Conservation (phyloP, 345 rosid genomes). For the Eucalyptus marginata region DNA sequence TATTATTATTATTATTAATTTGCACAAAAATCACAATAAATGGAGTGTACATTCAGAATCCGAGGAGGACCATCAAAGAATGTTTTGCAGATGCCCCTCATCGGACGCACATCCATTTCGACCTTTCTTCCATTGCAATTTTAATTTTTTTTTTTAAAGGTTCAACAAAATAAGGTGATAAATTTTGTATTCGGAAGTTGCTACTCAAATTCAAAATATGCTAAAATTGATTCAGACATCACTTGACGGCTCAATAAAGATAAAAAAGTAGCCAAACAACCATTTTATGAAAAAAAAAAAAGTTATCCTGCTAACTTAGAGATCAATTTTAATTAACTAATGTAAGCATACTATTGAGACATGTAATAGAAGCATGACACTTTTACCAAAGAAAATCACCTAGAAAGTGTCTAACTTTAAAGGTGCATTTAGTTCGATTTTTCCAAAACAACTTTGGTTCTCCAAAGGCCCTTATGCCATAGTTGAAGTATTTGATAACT, state of each 20-base stretch:
- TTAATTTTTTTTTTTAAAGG: not conserved
- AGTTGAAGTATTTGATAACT: not conserved
- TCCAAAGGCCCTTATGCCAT: not conserved
- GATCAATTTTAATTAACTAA: not conserved
- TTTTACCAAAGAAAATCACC: not conserved
- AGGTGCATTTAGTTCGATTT: not conserved
- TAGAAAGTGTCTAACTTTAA: not conserved
- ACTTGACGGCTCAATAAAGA: not conserved
- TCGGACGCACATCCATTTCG: not conserved
- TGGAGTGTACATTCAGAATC: not conserved
- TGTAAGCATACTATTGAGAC: not conserved
- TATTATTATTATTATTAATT: not conserved
- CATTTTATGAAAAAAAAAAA: not conserved
- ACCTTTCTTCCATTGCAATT: not conserved
- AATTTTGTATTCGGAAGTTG: not conserved
- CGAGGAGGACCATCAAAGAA: not conserved
- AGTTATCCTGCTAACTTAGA: not conserved
- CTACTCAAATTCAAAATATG: not conserved
- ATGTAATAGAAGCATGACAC: not conserved
- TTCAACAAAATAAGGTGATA: not conserved
- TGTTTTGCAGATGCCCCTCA: not conserved
- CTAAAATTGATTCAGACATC: not conserved
- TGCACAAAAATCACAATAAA: not conserved
- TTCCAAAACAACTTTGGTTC: not conserved
- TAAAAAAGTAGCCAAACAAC: not conserved